These are phyloP conservation scores for Ophiocordyceps sinensis DNA, from an alignment of 2,329 filamentous ascomycete genomes.

Conservation along the genomic window DNA sequence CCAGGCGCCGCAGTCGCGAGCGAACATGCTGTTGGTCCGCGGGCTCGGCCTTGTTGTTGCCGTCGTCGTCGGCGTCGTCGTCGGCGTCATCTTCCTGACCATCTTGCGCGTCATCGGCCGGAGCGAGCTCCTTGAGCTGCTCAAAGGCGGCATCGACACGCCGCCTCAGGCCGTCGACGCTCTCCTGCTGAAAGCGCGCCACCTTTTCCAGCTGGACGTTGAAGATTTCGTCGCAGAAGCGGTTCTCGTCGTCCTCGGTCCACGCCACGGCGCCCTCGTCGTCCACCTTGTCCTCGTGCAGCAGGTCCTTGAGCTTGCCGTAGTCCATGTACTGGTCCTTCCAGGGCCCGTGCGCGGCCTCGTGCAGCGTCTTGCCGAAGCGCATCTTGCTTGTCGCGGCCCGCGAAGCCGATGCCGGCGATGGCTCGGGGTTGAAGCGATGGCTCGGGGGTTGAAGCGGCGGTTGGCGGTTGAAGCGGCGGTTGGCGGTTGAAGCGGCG, in stretches of 20 bases:
- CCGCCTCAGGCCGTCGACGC: conserved; percentile 43
- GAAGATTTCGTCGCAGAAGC: conserved; percentile 88
- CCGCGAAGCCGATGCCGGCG: background rate
- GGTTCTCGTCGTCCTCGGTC: conserved; percentile 89
- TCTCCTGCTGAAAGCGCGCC: conserved; percentile 71
- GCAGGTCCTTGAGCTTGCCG: conserved; percentile 73
- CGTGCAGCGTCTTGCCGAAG: conserved; percentile 78
- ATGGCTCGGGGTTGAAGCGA: background rate
- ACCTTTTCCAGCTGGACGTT: conserved; percentile 95
- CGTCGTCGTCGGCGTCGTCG: conserved; percentile 19
- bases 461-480: no score
- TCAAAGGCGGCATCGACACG: conserved; percentile 43
- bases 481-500: no score
- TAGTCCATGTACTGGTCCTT: conserved; percentile 94
- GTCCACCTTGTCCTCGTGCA: conserved; percentile 58
- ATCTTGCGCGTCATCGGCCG: conserved; percentile 44
- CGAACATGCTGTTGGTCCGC: conserved; percentile 15
- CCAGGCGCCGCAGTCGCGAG: conserved; percentile 50
- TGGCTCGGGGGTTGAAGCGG: no score
- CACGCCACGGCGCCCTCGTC: conserved; percentile 55
- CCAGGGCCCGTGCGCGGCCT: conserved; percentile 75
- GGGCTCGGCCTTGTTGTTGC: no score
- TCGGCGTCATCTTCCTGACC: conserved; percentile 31
- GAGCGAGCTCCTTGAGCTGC: conserved; percentile 66
- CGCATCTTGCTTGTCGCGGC: conserved; percentile 47